These are phyloP conservation scores for Lactifluus volemus DNA, from an alignment of 768 basidiomycete genomes.

Conservation along the genomic window DNA sequence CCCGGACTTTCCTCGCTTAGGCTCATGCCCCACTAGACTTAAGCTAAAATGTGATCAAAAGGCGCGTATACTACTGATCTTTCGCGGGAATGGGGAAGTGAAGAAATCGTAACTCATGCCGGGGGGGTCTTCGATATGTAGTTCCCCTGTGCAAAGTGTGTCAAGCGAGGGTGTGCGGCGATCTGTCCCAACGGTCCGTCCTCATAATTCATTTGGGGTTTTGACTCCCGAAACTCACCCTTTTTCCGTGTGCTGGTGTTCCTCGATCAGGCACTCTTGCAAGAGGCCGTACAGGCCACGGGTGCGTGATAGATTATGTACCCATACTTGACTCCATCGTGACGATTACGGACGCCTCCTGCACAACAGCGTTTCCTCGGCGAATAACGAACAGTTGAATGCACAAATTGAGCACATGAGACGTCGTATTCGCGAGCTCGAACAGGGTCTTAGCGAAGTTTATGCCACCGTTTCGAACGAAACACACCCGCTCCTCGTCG, in stretches of 20 bases:
- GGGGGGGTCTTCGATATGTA: constrained; percentile 21
- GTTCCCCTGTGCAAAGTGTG: constrained; percentile 75
- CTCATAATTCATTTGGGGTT: neutral
- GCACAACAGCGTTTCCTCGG: constrained; percentile 41
- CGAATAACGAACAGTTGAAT: constrained; percentile 57
- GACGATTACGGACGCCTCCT: neutral
- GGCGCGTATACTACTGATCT: constrained; percentile 28
- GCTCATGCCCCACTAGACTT: constrained; percentile 29
- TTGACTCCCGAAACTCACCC: neutral
- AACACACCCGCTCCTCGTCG: constrained; percentile 14
- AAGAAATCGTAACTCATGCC: neutral
- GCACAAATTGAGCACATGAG: constrained; percentile 15
- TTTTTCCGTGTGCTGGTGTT: neutral
- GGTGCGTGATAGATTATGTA: constrained; percentile 25
- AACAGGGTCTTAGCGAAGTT: constrained; percentile 11
- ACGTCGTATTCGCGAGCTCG: constrained; percentile 16
- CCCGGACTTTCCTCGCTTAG: neutral
- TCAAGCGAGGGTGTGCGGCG: constrained; percentile 60
- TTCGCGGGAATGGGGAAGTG: neutral
- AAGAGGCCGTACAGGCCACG: constrained; percentile 48
- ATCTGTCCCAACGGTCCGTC: constrained; percentile 67
- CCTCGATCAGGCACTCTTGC: constrained; percentile 38
- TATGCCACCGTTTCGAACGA: constrained; percentile 15
- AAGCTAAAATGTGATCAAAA: constrained; percentile 61
- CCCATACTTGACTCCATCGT: neutral